Conservation (phyloP, 768 basidiomycete species). For the Phylloporus scabripes region DNA sequence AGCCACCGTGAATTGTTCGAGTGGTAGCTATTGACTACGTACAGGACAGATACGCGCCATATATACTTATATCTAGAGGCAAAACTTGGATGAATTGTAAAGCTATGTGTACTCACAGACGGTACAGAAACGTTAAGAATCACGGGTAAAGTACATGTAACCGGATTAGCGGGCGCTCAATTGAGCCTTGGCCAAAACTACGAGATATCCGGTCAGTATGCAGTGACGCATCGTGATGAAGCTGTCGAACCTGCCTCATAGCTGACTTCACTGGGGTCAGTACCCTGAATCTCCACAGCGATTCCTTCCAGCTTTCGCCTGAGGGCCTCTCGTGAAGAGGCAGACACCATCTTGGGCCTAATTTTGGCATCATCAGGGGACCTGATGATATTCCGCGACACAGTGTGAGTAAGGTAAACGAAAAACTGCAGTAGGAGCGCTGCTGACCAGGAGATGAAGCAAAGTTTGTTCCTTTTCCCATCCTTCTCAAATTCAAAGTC, state of each 20-base stretch:
- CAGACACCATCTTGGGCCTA: slow-evolving; percentile 90
- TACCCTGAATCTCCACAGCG: slow-evolving; percentile 80
- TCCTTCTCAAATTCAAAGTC: slow-evolving; percentile 82
- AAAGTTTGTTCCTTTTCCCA: slow-evolving; percentile 81
- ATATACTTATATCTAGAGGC: background rate
- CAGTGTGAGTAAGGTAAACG: background rate
- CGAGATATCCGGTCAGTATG: slow-evolving; percentile 4
- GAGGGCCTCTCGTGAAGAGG: slow-evolving; percentile 86
- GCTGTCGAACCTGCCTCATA: slow-evolving; percentile 56
- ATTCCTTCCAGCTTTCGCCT: slow-evolving; percentile 74
- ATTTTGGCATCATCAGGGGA: slow-evolving; percentile 80
- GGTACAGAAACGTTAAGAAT: slow-evolving; percentile 3
- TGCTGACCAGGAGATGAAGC: slow-evolving; percentile 82
- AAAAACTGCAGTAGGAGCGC: background rate
- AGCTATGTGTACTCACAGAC: slow-evolving; percentile 11
- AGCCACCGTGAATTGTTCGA: slow-evolving; percentile 2
- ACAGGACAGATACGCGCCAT: too few relatives aligned
- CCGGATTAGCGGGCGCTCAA: slow-evolving; percentile 12
- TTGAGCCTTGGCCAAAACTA: slow-evolving; percentile 17
- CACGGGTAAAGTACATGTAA: slow-evolving; percentile 5
- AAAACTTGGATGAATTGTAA: background rate
- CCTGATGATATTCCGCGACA: slow-evolving; percentile 42
- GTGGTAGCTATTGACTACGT: too few relatives aligned
- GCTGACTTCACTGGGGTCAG: slow-evolving; percentile 66
- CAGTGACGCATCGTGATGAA: background rate